Percentiles rank a stretch among this genome's conserved stretches.
Evolutionary conservation across 441 rosid species (phyloP).

Genomic region (Jatropha multifida): DNA sequence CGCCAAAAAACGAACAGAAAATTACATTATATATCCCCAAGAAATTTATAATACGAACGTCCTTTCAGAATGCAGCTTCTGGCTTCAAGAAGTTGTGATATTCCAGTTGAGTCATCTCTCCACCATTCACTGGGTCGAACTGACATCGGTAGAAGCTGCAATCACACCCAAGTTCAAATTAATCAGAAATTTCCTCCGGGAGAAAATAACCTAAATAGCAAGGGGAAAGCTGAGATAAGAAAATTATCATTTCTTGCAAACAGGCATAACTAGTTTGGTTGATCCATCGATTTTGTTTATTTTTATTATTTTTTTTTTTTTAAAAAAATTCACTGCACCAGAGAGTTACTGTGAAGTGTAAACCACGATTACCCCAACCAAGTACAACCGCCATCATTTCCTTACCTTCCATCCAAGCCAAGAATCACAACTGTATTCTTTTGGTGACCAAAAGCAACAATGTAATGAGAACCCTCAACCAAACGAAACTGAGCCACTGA

Average conservation of each 20-base stretch:
- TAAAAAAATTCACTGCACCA: background rate
- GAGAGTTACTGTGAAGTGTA: background rate
- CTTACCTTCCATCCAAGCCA: constrained; percentile 94
- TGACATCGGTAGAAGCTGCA: constrained; percentile 91
- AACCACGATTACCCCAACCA: background rate
- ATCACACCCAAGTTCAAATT: constrained; percentile 11
- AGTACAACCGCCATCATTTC: background rate
- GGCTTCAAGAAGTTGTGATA: constrained; percentile 82
- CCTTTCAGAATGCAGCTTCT: constrained; percentile 50
- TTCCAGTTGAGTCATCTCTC: constrained; percentile 91
- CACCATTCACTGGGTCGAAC: constrained; percentile 82
- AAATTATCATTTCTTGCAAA: background rate
- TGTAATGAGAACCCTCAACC: constrained; percentile 73
- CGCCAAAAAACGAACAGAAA: background rate
- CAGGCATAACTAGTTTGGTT: background rate
- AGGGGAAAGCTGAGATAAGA: background rate
- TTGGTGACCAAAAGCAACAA: constrained; percentile 91
- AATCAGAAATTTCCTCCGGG: background rate
- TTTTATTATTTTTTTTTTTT: too few relatives aligned
- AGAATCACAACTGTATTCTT: constrained; percentile 85
- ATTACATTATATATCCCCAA: background rate
- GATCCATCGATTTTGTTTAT: background rate
- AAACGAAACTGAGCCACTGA: constrained; percentile 89
- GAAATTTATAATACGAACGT: background rate
- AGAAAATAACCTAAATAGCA: background rate